Evolutionary conservation across 129 eudicot species (phyloP).

Genomic region (Chrysanthemum makinoi): DNA sequence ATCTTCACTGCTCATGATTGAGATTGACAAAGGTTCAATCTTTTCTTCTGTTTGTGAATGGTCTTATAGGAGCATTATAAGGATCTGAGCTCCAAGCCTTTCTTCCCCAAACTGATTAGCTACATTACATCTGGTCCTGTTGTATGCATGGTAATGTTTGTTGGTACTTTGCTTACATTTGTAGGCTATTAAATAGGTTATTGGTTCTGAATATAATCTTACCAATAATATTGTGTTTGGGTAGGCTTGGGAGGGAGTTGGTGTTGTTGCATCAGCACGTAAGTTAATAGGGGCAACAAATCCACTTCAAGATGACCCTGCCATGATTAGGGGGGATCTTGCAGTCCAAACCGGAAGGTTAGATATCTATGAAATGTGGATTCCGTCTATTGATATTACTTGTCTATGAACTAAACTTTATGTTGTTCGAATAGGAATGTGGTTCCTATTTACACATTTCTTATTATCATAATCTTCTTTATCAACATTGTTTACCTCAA

Average conservation of each 20-base stretch:
- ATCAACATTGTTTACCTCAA: neutral
- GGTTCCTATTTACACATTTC: slow-evolving; percentile 17
- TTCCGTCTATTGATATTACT: neutral
- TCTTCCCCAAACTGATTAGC: slow-evolving; percentile 76
- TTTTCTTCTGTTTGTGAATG: neutral
- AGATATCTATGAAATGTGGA: neutral
- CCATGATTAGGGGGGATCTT: slow-evolving; percentile 95
- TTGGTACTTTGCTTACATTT: neutral
- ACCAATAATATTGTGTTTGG: slow-evolving; percentile 10
- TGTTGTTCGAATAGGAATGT: too few species aligned
- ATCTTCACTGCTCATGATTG: neutral
- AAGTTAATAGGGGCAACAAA: slow-evolving; percentile 88
- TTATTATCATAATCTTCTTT: neutral
- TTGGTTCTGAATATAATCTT: slow-evolving; percentile 9
- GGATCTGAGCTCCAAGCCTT: slow-evolving; percentile 81
- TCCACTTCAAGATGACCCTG: slow-evolving; percentile 97
- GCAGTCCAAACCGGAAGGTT: slow-evolving; percentile 97
- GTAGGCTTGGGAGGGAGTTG: slow-evolving; percentile 97
- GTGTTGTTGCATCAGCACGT: slow-evolving; percentile 94
- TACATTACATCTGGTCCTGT: slow-evolving; percentile 97
- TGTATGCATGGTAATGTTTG: slow-evolving; percentile 83
- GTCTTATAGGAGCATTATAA: slow-evolving; percentile 76
- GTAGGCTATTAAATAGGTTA: neutral
- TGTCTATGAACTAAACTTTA: slow-evolving; percentile 16
- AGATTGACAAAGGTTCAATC: neutral